phyloP scores from a whole-genome alignment of 192 early-diverging fungal species.

The Dissophora ornata region DNA sequence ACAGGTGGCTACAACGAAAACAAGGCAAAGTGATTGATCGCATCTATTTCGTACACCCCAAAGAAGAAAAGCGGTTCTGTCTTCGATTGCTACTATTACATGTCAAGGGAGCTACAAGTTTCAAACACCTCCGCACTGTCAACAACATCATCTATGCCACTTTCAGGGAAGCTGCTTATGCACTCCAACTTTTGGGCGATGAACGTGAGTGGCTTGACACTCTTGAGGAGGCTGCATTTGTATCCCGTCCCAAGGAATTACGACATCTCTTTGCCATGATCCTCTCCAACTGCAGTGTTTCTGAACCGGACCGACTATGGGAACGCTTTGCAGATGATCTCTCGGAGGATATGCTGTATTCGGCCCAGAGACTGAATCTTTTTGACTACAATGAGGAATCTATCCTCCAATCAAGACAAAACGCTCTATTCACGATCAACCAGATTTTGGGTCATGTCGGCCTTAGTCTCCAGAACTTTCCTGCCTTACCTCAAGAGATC shows the following conservation, averaged over 20 bases:
- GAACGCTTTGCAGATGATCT: background rate
- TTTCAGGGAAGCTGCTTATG: conserved; percentile 7
- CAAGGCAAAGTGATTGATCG: background rate
- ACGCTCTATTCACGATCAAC: too few relatives aligned
- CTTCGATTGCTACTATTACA: conserved; percentile 15
- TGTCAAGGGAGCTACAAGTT: conserved; percentile 14
- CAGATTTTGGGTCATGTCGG: too few relatives aligned
- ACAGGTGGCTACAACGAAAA: background rate
- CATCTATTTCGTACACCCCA: conserved; percentile 16
- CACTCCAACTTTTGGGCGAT: conserved; percentile 4
- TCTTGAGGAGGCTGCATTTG: conserved; percentile 10
- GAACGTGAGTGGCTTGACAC: conserved; percentile 14
- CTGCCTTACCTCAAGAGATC: too few relatives aligned
- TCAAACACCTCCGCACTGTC: conserved; percentile 6
- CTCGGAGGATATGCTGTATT: background rate
- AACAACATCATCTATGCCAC: background rate
- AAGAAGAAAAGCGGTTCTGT: conserved; percentile 20
- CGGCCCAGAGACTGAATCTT: background rate
- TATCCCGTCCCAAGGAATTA: background rate
- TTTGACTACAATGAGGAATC: too few relatives aligned
- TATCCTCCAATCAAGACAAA: too few relatives aligned
- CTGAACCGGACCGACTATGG: background rate
- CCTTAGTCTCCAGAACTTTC: too few relatives aligned
- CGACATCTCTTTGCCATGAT: conserved; percentile 17
- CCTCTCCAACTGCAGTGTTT: conserved; percentile 3